phyloP scores from a whole-genome alignment of 441 rosid species.

The Theobroma grandiflorum region DNA sequence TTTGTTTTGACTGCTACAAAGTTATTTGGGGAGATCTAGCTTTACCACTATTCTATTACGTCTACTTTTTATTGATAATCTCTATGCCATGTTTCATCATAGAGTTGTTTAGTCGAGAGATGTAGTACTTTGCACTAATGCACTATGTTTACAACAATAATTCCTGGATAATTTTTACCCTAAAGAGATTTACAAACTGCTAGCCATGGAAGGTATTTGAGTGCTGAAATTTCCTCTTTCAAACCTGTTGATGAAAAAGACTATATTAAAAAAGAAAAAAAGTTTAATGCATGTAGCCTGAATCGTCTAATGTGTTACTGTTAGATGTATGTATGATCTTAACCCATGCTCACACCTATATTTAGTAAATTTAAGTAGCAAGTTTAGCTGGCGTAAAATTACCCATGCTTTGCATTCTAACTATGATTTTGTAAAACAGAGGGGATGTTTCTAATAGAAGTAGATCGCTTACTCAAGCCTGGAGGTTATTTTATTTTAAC shows the following conservation, averaged over 20 bases:
- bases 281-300: conserved; percentile 18
- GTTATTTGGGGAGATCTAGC: background rate
- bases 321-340: background rate
- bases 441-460: conserved; percentile 86
- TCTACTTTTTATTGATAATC: background rate
- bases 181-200: background rate
- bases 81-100: background rate
- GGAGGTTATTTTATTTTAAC: conserved; percentile 96
- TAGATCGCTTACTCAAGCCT: conserved; percentile 89
- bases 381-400: conserved; percentile 11
- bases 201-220: background rate
- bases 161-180: too few species aligned
- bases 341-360: background rate
- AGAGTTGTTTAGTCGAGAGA: background rate
- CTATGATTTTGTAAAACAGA: conserved; percentile 52
- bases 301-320: background rate
- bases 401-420: conserved; percentile 23
- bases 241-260: background rate
- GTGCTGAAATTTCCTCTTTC: background rate
- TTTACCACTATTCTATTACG: background rate
- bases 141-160: background rate
- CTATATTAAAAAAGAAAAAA: background rate
- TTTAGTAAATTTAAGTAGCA: conserved; percentile 19
- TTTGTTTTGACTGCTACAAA: background rate
- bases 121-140: background rate